Base-by-base conservation (phyloP, 108 stramenopile genomes). In the Mediolabrus comicus region DNA sequence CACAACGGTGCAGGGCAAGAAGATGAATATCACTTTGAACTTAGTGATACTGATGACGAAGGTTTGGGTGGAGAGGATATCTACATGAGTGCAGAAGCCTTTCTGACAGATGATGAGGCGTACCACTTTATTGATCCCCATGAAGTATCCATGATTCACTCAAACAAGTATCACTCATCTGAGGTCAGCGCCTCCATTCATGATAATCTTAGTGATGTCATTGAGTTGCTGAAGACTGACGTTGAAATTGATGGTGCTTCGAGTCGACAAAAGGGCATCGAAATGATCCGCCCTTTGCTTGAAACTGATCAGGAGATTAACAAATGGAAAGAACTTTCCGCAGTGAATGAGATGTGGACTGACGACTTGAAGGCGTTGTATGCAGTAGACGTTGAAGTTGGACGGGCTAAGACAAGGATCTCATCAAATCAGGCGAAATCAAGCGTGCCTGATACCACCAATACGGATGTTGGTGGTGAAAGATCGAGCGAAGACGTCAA, bases 171-270 rank as follows among this genome's bases (percentile, higher is more conserved):
- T 67, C 52, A 61, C 5, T 14, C 57, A 17, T 62, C 60, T 3
- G 19, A 55, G 11, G 52, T 70, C 16, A 31, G 39, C 11, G 28
- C 65, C n/a, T 67, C 71, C 4, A 41, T 17, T 46, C 26, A 33
- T 11, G 67, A 68, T 68, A 58, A 79, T 54, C 72, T 79, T 8
- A 29, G 73, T 74, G 72, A 67, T 39, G 43, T 79, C 16, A 79
- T 79, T 10, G 77, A 79, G 28, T 36, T 79, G 38, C 41, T 79
- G 0, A 57, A 53, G 10, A 51, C 66, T 25, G 77, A 79, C 57
- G 38, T 68, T 0, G 77, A 73, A 35, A 73, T 79, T 31, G 67
- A 74, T 62, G 72, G 72, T 16, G 75, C 58, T 27, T 69, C 75
- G 3, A 46, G 67, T 22, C 65, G 66, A 8, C 55, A 61, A 3